Conservation (phyloP, 139 green algal genomes). For the Zygnema cylindricum region DNA sequence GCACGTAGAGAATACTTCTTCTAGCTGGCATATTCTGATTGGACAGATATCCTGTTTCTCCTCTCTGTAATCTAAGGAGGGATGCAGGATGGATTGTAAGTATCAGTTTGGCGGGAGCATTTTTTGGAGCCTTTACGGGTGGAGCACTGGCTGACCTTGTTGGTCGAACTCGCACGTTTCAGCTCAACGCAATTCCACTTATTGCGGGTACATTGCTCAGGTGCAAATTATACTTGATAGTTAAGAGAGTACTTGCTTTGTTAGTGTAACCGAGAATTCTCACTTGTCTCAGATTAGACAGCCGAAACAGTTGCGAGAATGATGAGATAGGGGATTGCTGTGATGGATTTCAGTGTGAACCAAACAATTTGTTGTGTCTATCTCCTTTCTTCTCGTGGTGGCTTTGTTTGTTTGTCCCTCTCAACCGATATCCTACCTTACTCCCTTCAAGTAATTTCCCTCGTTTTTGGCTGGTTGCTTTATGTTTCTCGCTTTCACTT, state of each 20-base stretch:
- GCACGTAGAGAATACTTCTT: no score
- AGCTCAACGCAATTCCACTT: conserved; percentile 47
- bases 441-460: no score
- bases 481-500: no score
- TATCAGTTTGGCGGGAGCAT: conserved; percentile 32
- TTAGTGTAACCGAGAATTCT: neutral
- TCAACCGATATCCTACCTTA: no score
- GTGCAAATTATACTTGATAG: neutral
- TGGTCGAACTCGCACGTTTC: conserved; percentile 40
- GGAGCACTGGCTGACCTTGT: conserved; percentile 28
- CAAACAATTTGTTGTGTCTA: neutral
- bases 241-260: neutral
- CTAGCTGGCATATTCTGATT: no score
- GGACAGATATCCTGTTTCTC: no score
- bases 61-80: neutral
- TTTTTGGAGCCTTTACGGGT: conserved; percentile 28
- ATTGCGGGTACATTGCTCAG: conserved; percentile 38
- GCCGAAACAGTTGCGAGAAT: neutral
- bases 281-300: neutral
- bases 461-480: no score
- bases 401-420: neutral
- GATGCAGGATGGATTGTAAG: conserved; percentile 55
- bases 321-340: neutral
- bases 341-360: neutral
- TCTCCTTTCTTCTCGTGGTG: neutral